Evolutionary conservation across 2,329 filamentous ascomycete species (phyloP), one percentile per base, ranked within the genome.

Genomic region (Colletotrichum karsti): DNA sequence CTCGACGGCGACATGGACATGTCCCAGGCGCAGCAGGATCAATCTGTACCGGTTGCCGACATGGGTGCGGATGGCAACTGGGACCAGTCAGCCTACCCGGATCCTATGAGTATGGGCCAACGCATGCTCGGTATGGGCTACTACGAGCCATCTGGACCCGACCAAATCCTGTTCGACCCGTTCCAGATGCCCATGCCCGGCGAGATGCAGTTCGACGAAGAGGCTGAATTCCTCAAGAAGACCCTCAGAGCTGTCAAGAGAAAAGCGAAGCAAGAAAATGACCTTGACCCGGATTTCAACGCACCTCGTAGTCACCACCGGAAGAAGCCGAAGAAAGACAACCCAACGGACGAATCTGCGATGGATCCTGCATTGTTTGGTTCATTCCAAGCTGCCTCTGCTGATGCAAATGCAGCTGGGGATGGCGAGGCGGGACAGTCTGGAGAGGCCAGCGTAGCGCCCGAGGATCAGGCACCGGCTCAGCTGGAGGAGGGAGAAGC

Each of bases 91-190:
- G 72, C 77, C 3, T 87, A 87, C 70, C 85, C 86, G 0, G 86
- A 88, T 64, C 84, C 85, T 7, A 79, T 83, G n/a, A 73, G 80
- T 37, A 75, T 83, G 39, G 79, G 79, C n/a, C 84, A 85, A 56
- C 80, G 85, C 33, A 85, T 83, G 75, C 79, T 89, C 70, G 88
- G 88, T 15, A 85, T 88, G 81, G 87, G 87, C 9, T 90, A 89
- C 75, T 90, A 89, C 73, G 84, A 89, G 63, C 87, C 88, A 71
- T 86, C 88, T 67, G 83, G 82, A 22, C 82, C 84, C 2, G 86
- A 89, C 74, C 87, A 81, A 72, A 90, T 90, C 74, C 75, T 90
- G 3, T 90, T 90, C 65, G 86, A 90, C 69, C 84, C 84, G 8
- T 90, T 88, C 72, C 84, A 89, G 71, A 81, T 81, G 28, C 87